phyloP scores from a whole-genome alignment of 108 stramenopile species.

The Nannochloropsis salina region DNA sequence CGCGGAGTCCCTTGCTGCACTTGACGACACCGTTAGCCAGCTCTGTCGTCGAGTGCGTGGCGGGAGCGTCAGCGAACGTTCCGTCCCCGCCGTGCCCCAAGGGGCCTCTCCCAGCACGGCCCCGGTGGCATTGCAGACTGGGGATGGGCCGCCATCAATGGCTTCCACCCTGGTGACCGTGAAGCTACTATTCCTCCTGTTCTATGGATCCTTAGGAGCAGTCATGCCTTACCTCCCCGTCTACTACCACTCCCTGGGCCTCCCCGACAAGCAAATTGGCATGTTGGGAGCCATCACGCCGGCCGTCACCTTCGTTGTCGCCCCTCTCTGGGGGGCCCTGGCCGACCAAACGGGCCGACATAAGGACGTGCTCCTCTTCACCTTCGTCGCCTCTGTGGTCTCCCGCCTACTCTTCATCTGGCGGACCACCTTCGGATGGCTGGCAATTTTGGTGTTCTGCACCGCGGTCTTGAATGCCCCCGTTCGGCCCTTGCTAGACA shows the following conservation, averaged over 20 bases:
- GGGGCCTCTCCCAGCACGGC: too few relatives aligned
- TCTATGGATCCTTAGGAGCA: constrained; percentile 78
- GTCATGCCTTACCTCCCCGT: constrained; percentile 89
- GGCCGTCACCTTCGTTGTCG: constrained; percentile 80
- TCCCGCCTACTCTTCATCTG: constrained; percentile 64
- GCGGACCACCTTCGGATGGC: constrained; percentile 59
- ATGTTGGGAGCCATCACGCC: constrained; percentile 86
- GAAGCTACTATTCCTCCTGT: constrained; percentile 70
- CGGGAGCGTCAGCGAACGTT: too few relatives aligned
- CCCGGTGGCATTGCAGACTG: too few relatives aligned
- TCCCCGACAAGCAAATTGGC: constrained; percentile 74
- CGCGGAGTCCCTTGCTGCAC: too few relatives aligned
- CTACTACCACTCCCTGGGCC: constrained; percentile 83
- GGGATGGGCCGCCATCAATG: neutral
- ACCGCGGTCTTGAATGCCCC: constrained; percentile 87
- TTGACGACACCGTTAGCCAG: too few relatives aligned
- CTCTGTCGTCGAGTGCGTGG: too few relatives aligned
- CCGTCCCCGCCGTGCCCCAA: too few relatives aligned
- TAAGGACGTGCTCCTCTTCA: constrained; percentile 69
- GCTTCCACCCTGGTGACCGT: constrained; percentile 34
- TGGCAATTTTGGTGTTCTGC: constrained; percentile 67
- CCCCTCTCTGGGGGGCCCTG: constrained; percentile 85
- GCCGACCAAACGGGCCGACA: constrained; percentile 68
- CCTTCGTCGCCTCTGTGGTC: constrained; percentile 71
- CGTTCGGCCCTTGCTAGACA: constrained; percentile 82